Evolutionary conservation across 495 filamentous ascomycete species (phyloP).

Genomic region (Talaromyces borbonicus): DNA sequence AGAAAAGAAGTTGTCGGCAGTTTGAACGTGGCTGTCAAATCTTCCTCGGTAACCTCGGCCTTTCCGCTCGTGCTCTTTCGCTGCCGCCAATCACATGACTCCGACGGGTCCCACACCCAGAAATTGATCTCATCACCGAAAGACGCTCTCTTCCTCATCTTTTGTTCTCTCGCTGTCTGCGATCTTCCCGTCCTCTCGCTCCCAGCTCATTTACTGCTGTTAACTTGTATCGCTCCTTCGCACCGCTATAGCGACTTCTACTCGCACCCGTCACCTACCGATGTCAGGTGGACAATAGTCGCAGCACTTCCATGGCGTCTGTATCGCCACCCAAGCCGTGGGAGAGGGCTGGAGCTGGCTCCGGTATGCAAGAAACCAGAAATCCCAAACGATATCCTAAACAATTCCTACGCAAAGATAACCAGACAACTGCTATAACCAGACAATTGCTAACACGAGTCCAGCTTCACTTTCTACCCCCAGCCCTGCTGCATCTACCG

Average conservation of each 20-base stretch:
- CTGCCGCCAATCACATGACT: neutral
- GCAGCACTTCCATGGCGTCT: conserved; percentile 32
- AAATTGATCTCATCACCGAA: too few species aligned
- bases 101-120: too few species aligned
- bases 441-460: conserved; percentile 5
- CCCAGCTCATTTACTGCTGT: neutral
- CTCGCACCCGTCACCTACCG: too few species aligned
- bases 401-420: too few species aligned
- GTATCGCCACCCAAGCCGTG: conserved; percentile 92
- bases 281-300: neutral
- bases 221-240: neutral
- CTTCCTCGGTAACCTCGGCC: neutral
- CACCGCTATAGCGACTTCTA: too few species aligned
- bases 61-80: neutral
- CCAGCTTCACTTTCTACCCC: neutral
- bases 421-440: too few species aligned
- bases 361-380: conserved; percentile 35
- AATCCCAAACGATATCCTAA: too few species aligned
- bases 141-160: too few species aligned
- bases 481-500: conserved; percentile 25
- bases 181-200: too few species aligned
- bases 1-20: too few species aligned
- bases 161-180: too few species aligned
- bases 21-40: too few species aligned
- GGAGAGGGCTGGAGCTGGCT: conserved; percentile 63